Base-by-base conservation (phyloP, 495 filamentous ascomycete genomes). In the Neurospora terricola region DNA sequence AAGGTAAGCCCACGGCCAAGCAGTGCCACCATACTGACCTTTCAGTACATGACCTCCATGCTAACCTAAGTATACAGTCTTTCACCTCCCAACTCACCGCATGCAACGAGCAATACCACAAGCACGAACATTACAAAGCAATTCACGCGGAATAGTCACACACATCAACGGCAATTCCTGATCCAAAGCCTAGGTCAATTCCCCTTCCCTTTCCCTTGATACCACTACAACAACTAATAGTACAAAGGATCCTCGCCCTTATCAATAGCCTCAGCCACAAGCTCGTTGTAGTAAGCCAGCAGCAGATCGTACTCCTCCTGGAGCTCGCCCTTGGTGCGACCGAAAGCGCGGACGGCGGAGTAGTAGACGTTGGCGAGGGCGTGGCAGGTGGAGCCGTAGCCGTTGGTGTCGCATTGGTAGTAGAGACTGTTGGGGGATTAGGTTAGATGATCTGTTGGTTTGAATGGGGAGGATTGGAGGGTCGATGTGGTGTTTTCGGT, bases 361-460 rank as follows among this genome's bases (percentile, higher is more conserved):
- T 85, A 85, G 69, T 87, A 87, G 0, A 84, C 80, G 14, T 86
- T 74, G 1, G 84, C 85, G 4, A 83, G 71, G 0, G 72, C 81
- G 23, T 75, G 75, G 72, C 85, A 86, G 0, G 76, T 66, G 4
- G 68, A 70, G 14, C 48, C 34, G 10, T 54, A 39, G 30, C 70
- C 71, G 27, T 45, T 48, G 7, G 72, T 38, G 7, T 72, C 38
- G 72, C 81, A 82, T 30, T 81, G 79, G 70, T 77, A 81, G 70
- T 80, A 80, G 12, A 82, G 74, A 72, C 80, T 82, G 27, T 42
- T 5, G 1, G 27, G 6, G 2, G 36, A 34, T 70, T 42, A 72
- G 62, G 5, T 73, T 36, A 84, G 82, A 38, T 85, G 74, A 34
- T 34, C 34, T 34, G 34, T 34, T 34, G 34, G 34, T 34, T 34